Percentiles rank a stretch among this genome's conserved stretches.
phyloP scores from a whole-genome alignment of 176 grass and related monocot species.

The Musa beccarii region DNA sequence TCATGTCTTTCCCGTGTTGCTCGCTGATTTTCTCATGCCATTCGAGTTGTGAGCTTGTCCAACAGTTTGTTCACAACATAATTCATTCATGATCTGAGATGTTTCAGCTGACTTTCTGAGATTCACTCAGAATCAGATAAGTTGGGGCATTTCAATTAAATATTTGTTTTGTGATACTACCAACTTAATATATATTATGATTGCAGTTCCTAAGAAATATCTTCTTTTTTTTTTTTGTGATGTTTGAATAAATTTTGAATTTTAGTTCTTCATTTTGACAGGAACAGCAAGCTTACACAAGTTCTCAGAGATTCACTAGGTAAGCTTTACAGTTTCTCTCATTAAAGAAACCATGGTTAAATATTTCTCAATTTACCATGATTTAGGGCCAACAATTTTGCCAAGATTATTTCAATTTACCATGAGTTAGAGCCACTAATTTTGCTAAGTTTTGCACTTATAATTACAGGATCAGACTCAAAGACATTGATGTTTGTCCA shows the following conservation, averaged over 20 bases:
- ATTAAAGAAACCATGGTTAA: slow-evolving; percentile 6
- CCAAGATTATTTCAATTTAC: no score
- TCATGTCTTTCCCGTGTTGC: neutral
- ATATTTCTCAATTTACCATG: slow-evolving; percentile 4
- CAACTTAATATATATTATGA: neutral
- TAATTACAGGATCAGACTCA: slow-evolving; percentile 69
- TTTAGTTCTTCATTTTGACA: slow-evolving; percentile 28
- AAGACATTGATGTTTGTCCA: slow-evolving; percentile 96
- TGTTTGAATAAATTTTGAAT: slow-evolving; percentile 5
- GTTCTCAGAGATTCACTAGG: slow-evolving; percentile 89
- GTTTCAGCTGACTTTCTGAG: no score
- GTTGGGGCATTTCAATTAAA: neutral
- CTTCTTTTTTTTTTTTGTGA: neutral
- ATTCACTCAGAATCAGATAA: neutral
- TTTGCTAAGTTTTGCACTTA: slow-evolving; percentile 26
- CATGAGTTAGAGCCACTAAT: slow-evolving; percentile 2
- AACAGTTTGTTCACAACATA: neutral
- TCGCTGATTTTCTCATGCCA: neutral
- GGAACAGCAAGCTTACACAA: slow-evolving; percentile 99
- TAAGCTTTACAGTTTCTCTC: slow-evolving; percentile 30
- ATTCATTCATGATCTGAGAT: neutral
- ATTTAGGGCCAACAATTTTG: no score
- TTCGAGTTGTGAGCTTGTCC: no score
- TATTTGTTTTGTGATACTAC: neutral
- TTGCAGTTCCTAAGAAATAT: neutral